phyloP scores from a whole-genome alignment of 2,329 filamentous ascomycete species.

The Exserohilum turcica region DNA sequence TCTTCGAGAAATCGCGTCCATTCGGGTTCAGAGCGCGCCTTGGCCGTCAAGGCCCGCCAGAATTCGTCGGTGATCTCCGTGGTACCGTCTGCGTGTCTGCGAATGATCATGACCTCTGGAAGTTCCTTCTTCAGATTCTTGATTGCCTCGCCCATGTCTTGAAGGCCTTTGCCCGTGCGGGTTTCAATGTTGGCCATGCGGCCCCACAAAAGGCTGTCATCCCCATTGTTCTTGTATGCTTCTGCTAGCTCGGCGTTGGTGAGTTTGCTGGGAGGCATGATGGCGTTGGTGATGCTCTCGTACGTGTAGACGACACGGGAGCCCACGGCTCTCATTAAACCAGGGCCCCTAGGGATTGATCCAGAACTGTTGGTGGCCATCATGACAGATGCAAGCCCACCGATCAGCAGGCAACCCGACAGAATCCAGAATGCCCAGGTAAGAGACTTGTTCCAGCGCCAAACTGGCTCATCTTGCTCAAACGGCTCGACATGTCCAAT shows the following conservation, averaged over 20 bases:
- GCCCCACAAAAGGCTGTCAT: conserved; percentile 24
- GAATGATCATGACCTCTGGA: conserved; percentile 63
- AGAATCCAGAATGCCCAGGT: conserved; percentile 19
- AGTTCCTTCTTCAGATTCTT: conserved; percentile 44
- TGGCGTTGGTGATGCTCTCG: conserved; percentile 20
- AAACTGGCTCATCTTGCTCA: conserved; percentile 21
- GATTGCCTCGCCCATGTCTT: conserved; percentile 22
- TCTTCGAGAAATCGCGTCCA: conserved; percentile 61
- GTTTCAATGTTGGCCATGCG: conserved; percentile 23
- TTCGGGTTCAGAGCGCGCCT: conserved; percentile 53
- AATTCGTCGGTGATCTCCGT: conserved; percentile 64
- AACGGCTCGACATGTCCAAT: conserved; percentile 21
- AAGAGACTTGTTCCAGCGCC: conserved; percentile 18
- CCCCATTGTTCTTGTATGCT: conserved; percentile 9
- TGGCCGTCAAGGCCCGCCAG: conserved; percentile 66
- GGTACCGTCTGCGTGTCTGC: conserved; percentile 58
- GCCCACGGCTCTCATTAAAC: conserved; percentile 18
- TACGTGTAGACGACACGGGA: conserved; percentile 23
- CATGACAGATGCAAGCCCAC: conserved; percentile 2
- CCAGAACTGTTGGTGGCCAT: conserved; percentile 6
- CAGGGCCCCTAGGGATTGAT: conserved; percentile 11
- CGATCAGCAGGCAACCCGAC: conserved; percentile 4
- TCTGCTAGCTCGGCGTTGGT: background rate
- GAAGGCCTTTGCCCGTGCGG: conserved; percentile 16
- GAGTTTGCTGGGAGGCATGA: conserved; percentile 21